Evolutionary conservation across 495 filamentous ascomycete species (phyloP), one percentile per base, ranked within the genome.

Genomic region (Neohortaea acidophila): DNA sequence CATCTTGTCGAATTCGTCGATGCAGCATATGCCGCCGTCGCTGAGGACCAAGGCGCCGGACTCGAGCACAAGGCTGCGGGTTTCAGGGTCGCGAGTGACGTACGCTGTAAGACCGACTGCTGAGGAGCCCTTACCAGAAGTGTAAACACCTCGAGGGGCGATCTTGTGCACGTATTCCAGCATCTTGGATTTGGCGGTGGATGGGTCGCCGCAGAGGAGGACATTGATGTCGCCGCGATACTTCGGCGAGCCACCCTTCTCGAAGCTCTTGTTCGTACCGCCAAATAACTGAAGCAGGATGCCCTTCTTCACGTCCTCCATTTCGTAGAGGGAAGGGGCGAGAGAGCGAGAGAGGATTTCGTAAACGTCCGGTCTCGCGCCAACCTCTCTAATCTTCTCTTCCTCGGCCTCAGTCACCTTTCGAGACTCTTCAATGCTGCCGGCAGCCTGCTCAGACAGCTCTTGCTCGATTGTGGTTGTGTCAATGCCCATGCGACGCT

Each of bases 1-100:
- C 89, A 97, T 97, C 60, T 97, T 97, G 66, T 97, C 89, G 49
- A 97, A 97, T 58, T 97, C 89, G 51, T 97, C 89, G 57, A 97
- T 97, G 56, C 89, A 97, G 67, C 89, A 97, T 41, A 94, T 79
- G 56, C 89, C 91, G 20, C 89, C 89, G 55, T 97, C 89, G 1
- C 85, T 93, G 33, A 97, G 66, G 28, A 97, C 89, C 21, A 97
- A 68, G 10, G 89, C 89, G 52, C 89, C 89, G 11, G 87, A 94
- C 50, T 97, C 89, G 38, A 97, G 83, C 1, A 97, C 89, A 23
- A 96, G 72, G 56, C 96, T 87, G 13, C 83, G 73, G 11, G 91
- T 89, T 58, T 96, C 89, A 0, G 82, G 84, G 50, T 97, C 89
- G 29, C 89, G 81, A 20, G 84, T 97, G 24, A 97, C 79, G 44